phyloP scores from a whole-genome alignment of 1,284 basidiomycete species.

The Bondarzewia mesenterica region DNA sequence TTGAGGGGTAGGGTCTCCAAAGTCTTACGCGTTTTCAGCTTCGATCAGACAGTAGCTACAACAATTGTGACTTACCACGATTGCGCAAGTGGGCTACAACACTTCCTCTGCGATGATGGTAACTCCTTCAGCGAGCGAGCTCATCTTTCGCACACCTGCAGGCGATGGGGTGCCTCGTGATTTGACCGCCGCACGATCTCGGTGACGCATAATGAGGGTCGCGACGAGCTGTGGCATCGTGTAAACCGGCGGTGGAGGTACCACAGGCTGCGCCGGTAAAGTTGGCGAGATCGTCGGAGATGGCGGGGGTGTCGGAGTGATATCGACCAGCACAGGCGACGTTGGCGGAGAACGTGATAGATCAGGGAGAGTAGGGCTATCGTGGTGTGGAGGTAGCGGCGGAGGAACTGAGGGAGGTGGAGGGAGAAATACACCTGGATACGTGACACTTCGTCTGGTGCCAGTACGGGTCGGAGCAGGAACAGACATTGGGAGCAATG shows the following conservation, averaged over 20 bases:
- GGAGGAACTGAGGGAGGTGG: background rate
- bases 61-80: too few species aligned
- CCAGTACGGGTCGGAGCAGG: background rate
- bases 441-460: background rate
- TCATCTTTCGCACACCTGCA: too few species aligned
- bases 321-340: too few species aligned
- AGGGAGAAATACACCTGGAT: too few species aligned
- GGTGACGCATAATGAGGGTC: constrained; percentile 23
- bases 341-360: too few species aligned
- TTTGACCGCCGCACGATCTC: constrained; percentile 17
- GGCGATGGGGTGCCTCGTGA: constrained; percentile 1
- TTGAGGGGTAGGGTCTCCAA: too few species aligned
- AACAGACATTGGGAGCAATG: background rate
- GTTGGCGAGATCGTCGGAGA: constrained; percentile 11
- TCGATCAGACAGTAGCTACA: too few species aligned
- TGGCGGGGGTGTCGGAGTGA: too few species aligned
- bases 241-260: constrained; percentile 14
- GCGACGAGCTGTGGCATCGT: constrained; percentile 27
- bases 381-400: background rate
- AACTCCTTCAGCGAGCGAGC: too few species aligned
- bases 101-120: too few species aligned
- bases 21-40: too few species aligned
- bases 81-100: too few species aligned
- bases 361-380: background rate
- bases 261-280: constrained; percentile 6